Evolutionary conservation across 2,329 filamentous ascomycete genomes (phyloP), one percentile per base, ranked within the genome.

Genomic region (Aspergillus carbonarius): DNA sequence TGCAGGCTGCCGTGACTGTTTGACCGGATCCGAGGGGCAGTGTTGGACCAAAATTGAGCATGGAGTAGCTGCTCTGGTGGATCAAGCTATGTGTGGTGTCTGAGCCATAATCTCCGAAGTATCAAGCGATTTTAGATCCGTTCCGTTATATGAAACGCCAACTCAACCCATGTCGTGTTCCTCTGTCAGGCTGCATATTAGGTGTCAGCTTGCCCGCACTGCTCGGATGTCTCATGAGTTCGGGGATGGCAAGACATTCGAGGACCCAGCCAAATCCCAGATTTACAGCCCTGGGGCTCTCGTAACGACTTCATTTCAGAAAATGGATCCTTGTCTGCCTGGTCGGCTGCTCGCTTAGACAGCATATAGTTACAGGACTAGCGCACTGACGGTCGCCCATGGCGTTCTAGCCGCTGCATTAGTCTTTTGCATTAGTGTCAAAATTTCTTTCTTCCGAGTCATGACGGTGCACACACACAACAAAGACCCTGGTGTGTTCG

Each of bases 311-410:
- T 47, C 42, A 25, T 48, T 48, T 30, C 25, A 15, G 15, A 8
- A 32, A 48, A 30, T 27, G 44, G 17, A 25, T 15, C 20, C 6
- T 40, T 18, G 34, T 52, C 49, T 52, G 20, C 18, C 18, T 20
- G 39, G 39, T 42, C 49, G 34, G 34, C 34, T 40, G 49, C 15
- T 52, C 32, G 49, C 49, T 40, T 23, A 52, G 20, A 17, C 17
- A 17, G 44, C 17, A 48, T 48, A 48, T 30, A 48, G 25, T 42
- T 37, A 13, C 51, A 30, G 27, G 37, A n/a, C 37, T 54, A 54
- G 51, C 35, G 51, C 51, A 54, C 51, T 42, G 37, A 54, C 51
- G 51, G 51, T 42, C 51, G 51, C 51, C 37, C 40, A 32, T 27
- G 40, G 25, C 37, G 23, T 53, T 18, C 25, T 42, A 30, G 51